A percentile compares a stretch with the other conserved stretches of the same genome.
Conservation (phyloP, 352 stramenopile genomes). For the Phytophthora brassicae region DNA sequence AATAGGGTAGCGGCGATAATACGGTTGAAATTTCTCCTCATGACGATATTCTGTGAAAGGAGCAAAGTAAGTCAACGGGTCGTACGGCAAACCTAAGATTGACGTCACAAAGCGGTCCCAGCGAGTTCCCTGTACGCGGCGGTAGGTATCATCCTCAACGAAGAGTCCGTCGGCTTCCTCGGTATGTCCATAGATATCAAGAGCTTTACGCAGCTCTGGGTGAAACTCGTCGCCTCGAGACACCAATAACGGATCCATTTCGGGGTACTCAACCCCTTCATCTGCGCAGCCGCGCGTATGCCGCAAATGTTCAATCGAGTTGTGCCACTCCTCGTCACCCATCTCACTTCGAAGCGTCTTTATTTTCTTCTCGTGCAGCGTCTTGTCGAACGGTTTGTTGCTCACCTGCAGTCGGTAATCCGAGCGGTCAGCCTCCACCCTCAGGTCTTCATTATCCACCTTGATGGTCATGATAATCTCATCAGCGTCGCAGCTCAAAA, state of each 20-base stretch:
- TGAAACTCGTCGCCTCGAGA: slow-evolving; percentile 66
- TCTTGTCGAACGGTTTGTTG: slow-evolving; percentile 69
- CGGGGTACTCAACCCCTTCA: slow-evolving; percentile 43
- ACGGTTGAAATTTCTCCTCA: slow-evolving; percentile 73
- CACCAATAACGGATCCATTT: slow-evolving; percentile 78
- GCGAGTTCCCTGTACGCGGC: slow-evolving; percentile 18
- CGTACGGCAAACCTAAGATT: slow-evolving; percentile 67
- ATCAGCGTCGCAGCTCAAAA: slow-evolving; percentile 68
- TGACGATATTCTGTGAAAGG: slow-evolving; percentile 77
- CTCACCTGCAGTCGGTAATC: slow-evolving; percentile 75
- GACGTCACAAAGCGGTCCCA: slow-evolving; percentile 51
- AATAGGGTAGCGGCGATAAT: slow-evolving; percentile 80
- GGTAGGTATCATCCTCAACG: slow-evolving; percentile 47
- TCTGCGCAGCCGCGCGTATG: slow-evolving; percentile 42
- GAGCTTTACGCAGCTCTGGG: slow-evolving; percentile 47
- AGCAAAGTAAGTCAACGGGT: slow-evolving; percentile 81
- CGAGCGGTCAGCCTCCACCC: slow-evolving; percentile 67
- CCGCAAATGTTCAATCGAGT: slow-evolving; percentile 62
- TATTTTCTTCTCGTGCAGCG: slow-evolving; percentile 60
- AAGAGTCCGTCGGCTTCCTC: slow-evolving; percentile 74
- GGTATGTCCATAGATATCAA: slow-evolving; percentile 72
- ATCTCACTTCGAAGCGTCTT: slow-evolving; percentile 50
- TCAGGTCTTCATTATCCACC: slow-evolving; percentile 73
- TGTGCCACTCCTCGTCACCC: slow-evolving; percentile 45
- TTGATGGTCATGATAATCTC: slow-evolving; percentile 87